Base-by-base conservation (phyloP, 352 stramenopile species). In the Detonula confervacea region DNA sequence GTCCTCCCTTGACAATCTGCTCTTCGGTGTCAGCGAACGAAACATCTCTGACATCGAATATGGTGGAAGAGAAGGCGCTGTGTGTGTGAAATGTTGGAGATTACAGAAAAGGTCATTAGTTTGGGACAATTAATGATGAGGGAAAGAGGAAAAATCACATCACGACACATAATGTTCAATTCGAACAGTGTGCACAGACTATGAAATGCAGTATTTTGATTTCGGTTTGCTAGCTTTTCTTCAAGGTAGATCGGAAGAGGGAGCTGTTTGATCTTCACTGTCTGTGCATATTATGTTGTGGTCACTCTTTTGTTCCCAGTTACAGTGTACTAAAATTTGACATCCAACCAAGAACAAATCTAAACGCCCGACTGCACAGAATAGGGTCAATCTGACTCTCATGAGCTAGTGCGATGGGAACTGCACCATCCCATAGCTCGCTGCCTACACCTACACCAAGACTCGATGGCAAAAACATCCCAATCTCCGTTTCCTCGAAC, bases 1-100 rank as follows among this genome's bases (percentile, higher is more conserved):
- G 95, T 83, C 93, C 93, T 70, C 93, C 93, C 84, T 95, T 95
- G 2, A 96, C 91, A 80, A 96, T 95, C n/a, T 91, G 91, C 75
- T 96, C 93, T 46, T 84, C 87, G 8, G 93, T 96, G 12, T 94
- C 93, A 20, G 84, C 90, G 37, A 96, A 90, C 24, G 75, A 67
- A 68, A 96, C 92, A 70, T 90, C 73, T 66, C 86, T 82, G 42
- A 91, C 91, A 52, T 94, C 79, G 81, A 96, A 96, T 18, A 96
- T 86, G 35, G 91, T 90, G 7, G 91, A 95, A 7, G 84, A 71
- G 76, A 96, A 96, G 5, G 68, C 71, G 39, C 88, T 95, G 63
- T 42, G 24, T 54, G 3, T 39, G 5, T 68, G 11, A n/a, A n/a
- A n/a, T 25, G 33, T 12, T 29, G 33, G 20, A 60, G 39, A 46